These are phyloP conservation scores for Metschnikowia kofuensis DNA, from an alignment of 805 yeast genomes.

Conservation along the genomic window DNA sequence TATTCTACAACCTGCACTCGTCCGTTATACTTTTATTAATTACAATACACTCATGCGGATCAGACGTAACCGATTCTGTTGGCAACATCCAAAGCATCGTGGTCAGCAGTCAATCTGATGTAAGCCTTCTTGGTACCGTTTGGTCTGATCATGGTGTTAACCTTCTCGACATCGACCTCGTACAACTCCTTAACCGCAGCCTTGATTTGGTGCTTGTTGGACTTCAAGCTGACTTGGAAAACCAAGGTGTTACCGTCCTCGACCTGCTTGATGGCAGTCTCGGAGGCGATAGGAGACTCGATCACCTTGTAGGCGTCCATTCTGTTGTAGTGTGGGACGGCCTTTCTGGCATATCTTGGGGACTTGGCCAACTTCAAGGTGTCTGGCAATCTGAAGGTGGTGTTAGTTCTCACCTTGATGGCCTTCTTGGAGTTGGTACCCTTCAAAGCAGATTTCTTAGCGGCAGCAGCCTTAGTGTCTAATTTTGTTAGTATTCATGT, in stretches of 20 bases:
- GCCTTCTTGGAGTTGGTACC: constrained; percentile 92
- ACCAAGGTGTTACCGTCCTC: constrained; percentile 99
- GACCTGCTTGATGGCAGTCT: constrained; percentile 98
- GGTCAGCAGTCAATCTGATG: constrained; percentile 98
- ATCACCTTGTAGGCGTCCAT: constrained; percentile 93
- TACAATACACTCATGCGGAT: constrained; percentile 26
- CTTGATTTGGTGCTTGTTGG: constrained; percentile 99
- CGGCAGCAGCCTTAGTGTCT: constrained; percentile 83
- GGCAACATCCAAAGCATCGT: constrained; percentile 99
- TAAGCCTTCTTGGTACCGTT: constrained; percentile 99
- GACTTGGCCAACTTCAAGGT: constrained; percentile 90
- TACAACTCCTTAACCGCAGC: constrained; percentile 97
- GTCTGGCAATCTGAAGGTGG: constrained; percentile 97
- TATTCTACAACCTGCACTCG: background rate
- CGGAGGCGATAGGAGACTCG: constrained; percentile 93
- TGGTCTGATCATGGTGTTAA: constrained; percentile 97
- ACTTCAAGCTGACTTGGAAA: constrained; percentile 94
- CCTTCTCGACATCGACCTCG: constrained; percentile 90
- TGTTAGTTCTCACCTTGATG: constrained; percentile 87
- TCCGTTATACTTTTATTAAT: constrained; percentile 20
- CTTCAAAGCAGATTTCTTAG: constrained; percentile 98
- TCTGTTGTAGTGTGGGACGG: constrained; percentile 97
- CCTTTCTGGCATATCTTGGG: constrained; percentile 93
- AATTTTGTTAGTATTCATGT: constrained; percentile 22
- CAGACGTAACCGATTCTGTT: constrained; percentile 99